These are phyloP conservation scores for Cyberlindnera saturnus DNA, from an alignment of 805 yeast species.

Conservation along the genomic window DNA sequence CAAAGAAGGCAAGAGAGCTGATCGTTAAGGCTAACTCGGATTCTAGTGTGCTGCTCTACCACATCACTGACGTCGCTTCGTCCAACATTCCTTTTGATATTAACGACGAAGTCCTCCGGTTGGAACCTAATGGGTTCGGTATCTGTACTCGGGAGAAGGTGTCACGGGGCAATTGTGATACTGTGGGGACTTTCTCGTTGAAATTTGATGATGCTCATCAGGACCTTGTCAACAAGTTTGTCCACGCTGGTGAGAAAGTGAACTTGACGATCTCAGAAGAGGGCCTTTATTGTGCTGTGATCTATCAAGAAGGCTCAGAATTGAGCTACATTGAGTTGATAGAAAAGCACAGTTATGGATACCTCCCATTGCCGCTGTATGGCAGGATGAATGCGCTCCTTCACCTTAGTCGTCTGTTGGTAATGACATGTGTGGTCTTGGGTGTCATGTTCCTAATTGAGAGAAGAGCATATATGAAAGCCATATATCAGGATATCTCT, in stretches of 20 bases:
- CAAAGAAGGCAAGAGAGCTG: neutral
- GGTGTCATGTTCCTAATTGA: conserved; percentile 3
- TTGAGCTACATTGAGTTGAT: conserved; percentile 2
- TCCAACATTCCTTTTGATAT: conserved; percentile 12
- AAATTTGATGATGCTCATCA: neutral
- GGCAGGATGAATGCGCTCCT: conserved; percentile 1
- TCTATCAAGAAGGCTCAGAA: conserved; percentile 8
- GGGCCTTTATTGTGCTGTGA: conserved; percentile 9
- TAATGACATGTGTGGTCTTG: neutral
- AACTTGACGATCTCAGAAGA: neutral
- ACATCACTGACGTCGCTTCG: conserved; percentile 2
- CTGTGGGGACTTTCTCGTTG: conserved; percentile 10
- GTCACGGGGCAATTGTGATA: conserved; percentile 6
- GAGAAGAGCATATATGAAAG: conserved; percentile 2
- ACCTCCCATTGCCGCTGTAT: conserved; percentile 2
- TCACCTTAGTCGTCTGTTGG: neutral
- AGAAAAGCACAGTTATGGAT: conserved; percentile 9
- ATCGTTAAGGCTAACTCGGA: neutral
- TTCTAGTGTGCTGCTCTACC: conserved; percentile 9
- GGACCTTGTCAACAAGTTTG: conserved; percentile 2
- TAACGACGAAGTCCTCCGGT: conserved; percentile 1
- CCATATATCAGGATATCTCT: neutral
- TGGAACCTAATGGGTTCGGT: conserved; percentile 9
- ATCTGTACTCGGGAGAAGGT: conserved; percentile 10
- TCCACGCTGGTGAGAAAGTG: neutral